Conservation (phyloP, 2,329 filamentous ascomycete species). For the Fusarium lyarnte region DNA sequence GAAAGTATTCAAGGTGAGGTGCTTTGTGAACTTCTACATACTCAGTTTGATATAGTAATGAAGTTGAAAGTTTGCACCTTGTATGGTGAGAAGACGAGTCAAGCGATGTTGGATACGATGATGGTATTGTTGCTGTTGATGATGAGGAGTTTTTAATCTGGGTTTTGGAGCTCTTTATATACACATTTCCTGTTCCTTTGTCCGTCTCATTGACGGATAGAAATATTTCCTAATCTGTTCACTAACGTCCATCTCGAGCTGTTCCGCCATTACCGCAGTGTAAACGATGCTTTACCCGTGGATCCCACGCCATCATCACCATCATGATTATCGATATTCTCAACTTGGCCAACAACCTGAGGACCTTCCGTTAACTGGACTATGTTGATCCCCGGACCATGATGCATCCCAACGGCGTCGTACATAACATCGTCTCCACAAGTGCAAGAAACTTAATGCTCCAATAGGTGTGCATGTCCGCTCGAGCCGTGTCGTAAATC, state of each 20-base stretch:
- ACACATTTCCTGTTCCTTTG: neutral
- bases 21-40: neutral
- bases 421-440: neutral
- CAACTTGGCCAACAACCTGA: accelerated
- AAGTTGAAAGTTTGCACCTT: neutral
- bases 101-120: neutral
- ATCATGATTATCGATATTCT: accelerated
- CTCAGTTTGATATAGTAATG: neutral
- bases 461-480: neutral
- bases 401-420: neutral
- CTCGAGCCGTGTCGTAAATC: neutral
- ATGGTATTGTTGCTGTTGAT: neutral
- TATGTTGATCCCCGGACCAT: neutral
- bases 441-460: too few species aligned
- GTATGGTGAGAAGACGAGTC: too few species aligned
- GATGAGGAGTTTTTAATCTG: neutral
- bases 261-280: neutral
- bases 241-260: neutral
- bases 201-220: neutral
- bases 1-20: accelerated
- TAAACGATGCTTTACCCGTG: too few species aligned
- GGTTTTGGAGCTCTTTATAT: neutral
- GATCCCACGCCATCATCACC: accelerated
- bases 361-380: accelerated
- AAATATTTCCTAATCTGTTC: neutral